Conservation (phyloP, 2,329 filamentous ascomycete species). For the Graphilbum sp. region DNA sequence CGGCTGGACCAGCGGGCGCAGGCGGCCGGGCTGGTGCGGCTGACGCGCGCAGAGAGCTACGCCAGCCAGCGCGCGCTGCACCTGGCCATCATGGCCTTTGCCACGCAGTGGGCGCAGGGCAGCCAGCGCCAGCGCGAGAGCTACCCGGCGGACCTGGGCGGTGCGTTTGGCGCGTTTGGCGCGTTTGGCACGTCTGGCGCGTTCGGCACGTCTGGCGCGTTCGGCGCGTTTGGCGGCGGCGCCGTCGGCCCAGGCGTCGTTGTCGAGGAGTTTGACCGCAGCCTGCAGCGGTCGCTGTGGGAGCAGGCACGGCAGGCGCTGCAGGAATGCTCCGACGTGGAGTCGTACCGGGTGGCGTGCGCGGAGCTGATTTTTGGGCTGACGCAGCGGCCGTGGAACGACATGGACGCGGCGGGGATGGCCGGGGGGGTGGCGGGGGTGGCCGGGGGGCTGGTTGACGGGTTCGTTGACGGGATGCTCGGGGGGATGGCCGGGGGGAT, state of each 20-base stretch:
- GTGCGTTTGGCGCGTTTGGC: too few species aligned
- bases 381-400: constrained; percentile 17
- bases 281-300: constrained; percentile 21
- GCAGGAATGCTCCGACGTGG: constrained; percentile 18
- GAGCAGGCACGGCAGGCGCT: constrained; percentile 20
- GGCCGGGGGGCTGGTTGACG: too few species aligned
- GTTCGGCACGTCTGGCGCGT: too few species aligned
- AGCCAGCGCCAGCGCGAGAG: constrained; percentile 14
- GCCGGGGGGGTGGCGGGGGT: too few species aligned
- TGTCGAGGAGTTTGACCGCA: constrained; percentile 20
- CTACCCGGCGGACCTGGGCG: constrained; percentile 7
- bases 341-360: constrained; percentile 21
- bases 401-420: constrained; percentile 5
- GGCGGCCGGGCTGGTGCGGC: constrained; percentile 20
- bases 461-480: too few species aligned
- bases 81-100: constrained; percentile 33
- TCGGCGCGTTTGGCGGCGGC: constrained; percentile 8
- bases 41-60: constrained; percentile 25
- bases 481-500: too few species aligned
- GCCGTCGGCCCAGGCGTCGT: not conserved
- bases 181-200: too few species aligned
- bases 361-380: constrained; percentile 22
- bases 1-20: constrained; percentile 28
- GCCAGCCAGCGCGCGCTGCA: constrained; percentile 28
- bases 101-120: constrained; percentile 31